Conservation (phyloP, 1,284 basidiomycete species). For the Cryptococcus floricola region DNA sequence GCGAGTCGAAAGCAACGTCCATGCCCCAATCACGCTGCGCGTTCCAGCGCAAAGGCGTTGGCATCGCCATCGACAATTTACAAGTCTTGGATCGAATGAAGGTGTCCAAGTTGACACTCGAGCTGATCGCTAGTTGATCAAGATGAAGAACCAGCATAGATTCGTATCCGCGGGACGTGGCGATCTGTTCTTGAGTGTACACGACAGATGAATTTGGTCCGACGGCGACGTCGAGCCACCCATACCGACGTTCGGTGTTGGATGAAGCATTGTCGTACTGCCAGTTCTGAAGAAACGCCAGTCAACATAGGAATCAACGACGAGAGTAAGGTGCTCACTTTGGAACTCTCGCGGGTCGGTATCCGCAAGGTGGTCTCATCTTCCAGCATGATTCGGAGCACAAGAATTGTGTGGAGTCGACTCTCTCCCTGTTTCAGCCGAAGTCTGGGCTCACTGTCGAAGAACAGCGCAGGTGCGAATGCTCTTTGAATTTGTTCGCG, state of each 20-base stretch:
- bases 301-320: not conserved
- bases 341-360: slow-evolving; percentile 72
- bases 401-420: slow-evolving; percentile 73
- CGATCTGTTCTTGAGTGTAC: slow-evolving; percentile 76
- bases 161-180: slow-evolving; percentile 67
- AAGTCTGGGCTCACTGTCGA: slow-evolving; percentile 58
- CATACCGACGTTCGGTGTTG: slow-evolving; percentile 55
- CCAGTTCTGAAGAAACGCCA: slow-evolving; percentile 27
- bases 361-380: slow-evolving; percentile 71
- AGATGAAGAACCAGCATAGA: slow-evolving; percentile 73
- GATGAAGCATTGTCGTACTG: slow-evolving; percentile 34
- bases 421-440: slow-evolving; percentile 67
- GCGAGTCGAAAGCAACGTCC: slow-evolving; percentile 63
- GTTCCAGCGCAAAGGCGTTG: slow-evolving; percentile 52
- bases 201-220: slow-evolving; percentile 77
- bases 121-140: slow-evolving; percentile 70
- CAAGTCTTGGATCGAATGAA: slow-evolving; percentile 72
- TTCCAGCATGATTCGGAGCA: slow-evolving; percentile 72
- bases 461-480: slow-evolving; percentile 77
- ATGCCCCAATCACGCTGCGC: slow-evolving; percentile 71
- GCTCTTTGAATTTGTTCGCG: slow-evolving; percentile 68
- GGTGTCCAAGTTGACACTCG: slow-evolving; percentile 79
- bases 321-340: slow-evolving; percentile 20
- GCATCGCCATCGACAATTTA: slow-evolving; percentile 51
- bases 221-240: slow-evolving; percentile 66